A percentile compares a stretch with the other conserved stretches of the same genome.
phyloP scores from a whole-genome alignment of 2,329 filamentous ascomycete species.

The Nemania sp. region DNA sequence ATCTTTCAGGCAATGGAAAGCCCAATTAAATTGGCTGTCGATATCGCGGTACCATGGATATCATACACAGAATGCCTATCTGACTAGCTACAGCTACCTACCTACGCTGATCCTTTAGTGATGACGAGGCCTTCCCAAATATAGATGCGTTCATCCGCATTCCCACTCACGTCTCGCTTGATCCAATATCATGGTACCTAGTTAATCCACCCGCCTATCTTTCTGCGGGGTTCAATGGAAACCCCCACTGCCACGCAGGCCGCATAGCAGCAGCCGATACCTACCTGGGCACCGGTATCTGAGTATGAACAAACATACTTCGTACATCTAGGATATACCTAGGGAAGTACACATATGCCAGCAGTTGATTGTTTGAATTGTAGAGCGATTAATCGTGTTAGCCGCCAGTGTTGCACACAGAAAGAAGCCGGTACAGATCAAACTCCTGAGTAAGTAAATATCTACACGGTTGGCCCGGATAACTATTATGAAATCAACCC shows the following conservation, averaged over 20 bases:
- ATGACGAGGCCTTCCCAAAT: constrained; percentile 22
- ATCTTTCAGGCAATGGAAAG: constrained; percentile 3
- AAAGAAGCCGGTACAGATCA: too few species aligned
- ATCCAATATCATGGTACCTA: constrained; percentile 6
- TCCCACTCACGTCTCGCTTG: constrained; percentile 2
- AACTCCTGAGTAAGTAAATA: too few species aligned
- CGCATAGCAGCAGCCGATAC: constrained; percentile 7
- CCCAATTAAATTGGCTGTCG: constrained; percentile 13
- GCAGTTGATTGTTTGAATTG: too few species aligned
- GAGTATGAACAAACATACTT: too few species aligned
- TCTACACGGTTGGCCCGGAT: too few species aligned
- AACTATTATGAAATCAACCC: too few species aligned
- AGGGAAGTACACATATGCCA: too few species aligned
- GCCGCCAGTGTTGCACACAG: constrained; percentile 9
- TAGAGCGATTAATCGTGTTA: constrained; percentile 10
- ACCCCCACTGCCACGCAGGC: constrained; percentile 18
- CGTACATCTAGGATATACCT: too few species aligned
- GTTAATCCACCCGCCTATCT: not conserved
- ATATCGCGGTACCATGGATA: constrained; percentile 11
- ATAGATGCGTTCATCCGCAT: constrained; percentile 10
- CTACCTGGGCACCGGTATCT: too few species aligned
- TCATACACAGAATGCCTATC: too few species aligned
- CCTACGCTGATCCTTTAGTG: constrained; percentile 7
- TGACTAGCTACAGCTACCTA: too few species aligned
- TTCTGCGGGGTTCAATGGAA: not conserved